These are phyloP conservation scores for Cryptomeria japonica DNA, from an alignment of 75 land plant species.

Conservation along the genomic window DNA sequence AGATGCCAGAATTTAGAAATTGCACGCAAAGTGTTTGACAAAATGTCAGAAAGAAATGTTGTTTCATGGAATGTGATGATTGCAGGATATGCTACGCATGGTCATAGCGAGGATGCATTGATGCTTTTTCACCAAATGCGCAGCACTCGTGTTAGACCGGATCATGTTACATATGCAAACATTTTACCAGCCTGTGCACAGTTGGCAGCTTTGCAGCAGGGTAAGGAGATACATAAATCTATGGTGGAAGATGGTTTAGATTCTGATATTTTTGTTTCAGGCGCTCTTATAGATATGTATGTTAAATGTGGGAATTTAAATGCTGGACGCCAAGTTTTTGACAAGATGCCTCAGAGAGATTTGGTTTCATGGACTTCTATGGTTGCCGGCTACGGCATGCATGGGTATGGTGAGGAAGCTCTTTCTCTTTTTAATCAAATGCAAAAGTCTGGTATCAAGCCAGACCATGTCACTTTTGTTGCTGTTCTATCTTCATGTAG, in stretches of 20 bases:
- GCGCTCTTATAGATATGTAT: slow-evolving; percentile 23
- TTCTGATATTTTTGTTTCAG: slow-evolving; percentile 9
- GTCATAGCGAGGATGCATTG: slow-evolving; percentile 18
- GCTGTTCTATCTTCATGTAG: slow-evolving; percentile 14
- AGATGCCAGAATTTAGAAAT: slow-evolving; percentile 12
- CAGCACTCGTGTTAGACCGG: slow-evolving; percentile 10
- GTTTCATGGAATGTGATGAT: slow-evolving; percentile 34
- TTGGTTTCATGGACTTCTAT: slow-evolving; percentile 19
- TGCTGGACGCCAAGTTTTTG: slow-evolving; percentile 16
- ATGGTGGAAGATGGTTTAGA: background rate
- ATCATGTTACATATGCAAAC: slow-evolving; percentile 19
- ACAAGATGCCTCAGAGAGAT: slow-evolving; percentile 8
- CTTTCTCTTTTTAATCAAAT: slow-evolving; percentile 16
- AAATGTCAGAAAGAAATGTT: slow-evolving; percentile 18
- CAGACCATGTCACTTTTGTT: slow-evolving; percentile 15
- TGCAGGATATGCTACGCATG: slow-evolving; percentile 27
- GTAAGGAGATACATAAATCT: slow-evolving; percentile 3
- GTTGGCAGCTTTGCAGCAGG: slow-evolving; percentile 18
- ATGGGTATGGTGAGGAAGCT: slow-evolving; percentile 8
- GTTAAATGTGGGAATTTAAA: slow-evolving; percentile 11
- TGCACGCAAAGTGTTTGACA: slow-evolving; percentile 11
- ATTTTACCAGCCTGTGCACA: slow-evolving; percentile 26
- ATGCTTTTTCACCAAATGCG: slow-evolving; percentile 20
- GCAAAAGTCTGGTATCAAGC: slow-evolving; percentile 8
- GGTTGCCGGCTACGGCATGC: slow-evolving; percentile 16